Evolutionary conservation across 768 basidiomycete genomes (phyloP), one percentile per base, ranked within the genome.

Genomic region (Daedaleopsis nitida): DNA sequence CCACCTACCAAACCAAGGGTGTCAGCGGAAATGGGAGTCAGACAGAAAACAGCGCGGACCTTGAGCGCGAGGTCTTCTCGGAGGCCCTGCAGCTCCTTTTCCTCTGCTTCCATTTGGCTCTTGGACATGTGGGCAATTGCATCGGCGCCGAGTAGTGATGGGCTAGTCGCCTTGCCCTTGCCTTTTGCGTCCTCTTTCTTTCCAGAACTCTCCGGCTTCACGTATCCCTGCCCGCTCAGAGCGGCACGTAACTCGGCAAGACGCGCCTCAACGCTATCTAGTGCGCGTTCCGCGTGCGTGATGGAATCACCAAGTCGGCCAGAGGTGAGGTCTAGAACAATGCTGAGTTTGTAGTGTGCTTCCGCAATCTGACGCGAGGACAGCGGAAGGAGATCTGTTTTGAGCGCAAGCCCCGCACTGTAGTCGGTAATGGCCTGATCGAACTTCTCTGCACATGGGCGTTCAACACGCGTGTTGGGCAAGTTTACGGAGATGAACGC

Each of bases 351-450:
- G 72, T 94, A 97, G 73, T 97, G 94, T 7, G 89, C 93, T 71
- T 95, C 94, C 0, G 96, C 94, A 65, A 97, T 88, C 67, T 96
- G 92, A 47, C 96, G 89, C 5, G 94, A 95, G n/a, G 91, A 91
- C n/a, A 78, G 72, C 0, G 96, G 91, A 6, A 97, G 83, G 37
- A 96, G 78, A 10, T 83, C 78, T 10, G 76, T 73, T 72, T 96
- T 94, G 68, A 95, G 83, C 11, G 77, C 74, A 11, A 96, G 84
- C 2, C 89, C 92, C 0, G 86, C 83, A 51, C 86, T 84, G 69
- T 94, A 97, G 72, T 98, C 96, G 19, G 82, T 81, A 55, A 95
- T 91, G 0, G 95, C 96, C 75, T 96, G 93, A 65, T 94, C 91
- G 72, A 98, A 97, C 77, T 97, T 97, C 74, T 98, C 96, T 96